Base-by-base conservation (phyloP, 805 yeast genomes). In the Grigorovia yakushimaensis region DNA sequence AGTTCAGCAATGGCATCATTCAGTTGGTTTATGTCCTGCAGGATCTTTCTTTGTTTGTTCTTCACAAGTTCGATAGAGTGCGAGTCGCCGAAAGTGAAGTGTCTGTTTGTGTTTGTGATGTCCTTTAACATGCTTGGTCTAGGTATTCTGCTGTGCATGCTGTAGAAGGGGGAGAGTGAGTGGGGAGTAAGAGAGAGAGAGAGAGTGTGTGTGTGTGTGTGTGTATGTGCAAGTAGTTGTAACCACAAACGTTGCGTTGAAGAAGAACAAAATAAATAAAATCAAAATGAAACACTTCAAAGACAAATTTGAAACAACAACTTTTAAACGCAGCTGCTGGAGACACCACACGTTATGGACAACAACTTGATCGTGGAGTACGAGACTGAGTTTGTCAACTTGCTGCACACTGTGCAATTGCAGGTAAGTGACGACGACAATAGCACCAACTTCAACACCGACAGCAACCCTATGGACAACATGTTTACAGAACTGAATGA, bases 401-500 rank as follows among this genome's bases (percentile, higher is more conserved):
- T 64, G 7, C 52, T 64, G 15, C 65, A 61, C 21, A 58, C 60
- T 40, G 59, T 62, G 3, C 49, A 53, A 20, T 46, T 53, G 13
- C 45, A 51, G 15, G 35, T 65, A 11, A 38, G 45, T 5, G 21
- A 39, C 18, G 21, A 39, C n/a, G n/a, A n/a, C n/a, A n/a, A n/a
- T n/a, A n/a, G n/a, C n/a, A n/a, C n/a, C n/a, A n/a, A n/a, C n/a
- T n/a, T n/a, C n/a, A n/a, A n/a, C n/a, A n/a, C n/a, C n/a, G n/a
- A n/a, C n/a, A n/a, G n/a, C n/a, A n/a, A n/a, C n/a, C n/a, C n/a
- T n/a, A n/a, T 27, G 9, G 33, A 27, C 33, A 15, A 4, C 0
- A 74, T 70, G 39, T 71, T 59, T 51, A 58, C 58, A 41, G 50
- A 62, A 5, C 57, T 64, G 7, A 45, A 58, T 8, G 95, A 87